Evolutionary conservation across 176 grass and related monocot species (phyloP), one percentile per base, ranked within the genome.

Genomic region (Carex littledalei): DNA sequence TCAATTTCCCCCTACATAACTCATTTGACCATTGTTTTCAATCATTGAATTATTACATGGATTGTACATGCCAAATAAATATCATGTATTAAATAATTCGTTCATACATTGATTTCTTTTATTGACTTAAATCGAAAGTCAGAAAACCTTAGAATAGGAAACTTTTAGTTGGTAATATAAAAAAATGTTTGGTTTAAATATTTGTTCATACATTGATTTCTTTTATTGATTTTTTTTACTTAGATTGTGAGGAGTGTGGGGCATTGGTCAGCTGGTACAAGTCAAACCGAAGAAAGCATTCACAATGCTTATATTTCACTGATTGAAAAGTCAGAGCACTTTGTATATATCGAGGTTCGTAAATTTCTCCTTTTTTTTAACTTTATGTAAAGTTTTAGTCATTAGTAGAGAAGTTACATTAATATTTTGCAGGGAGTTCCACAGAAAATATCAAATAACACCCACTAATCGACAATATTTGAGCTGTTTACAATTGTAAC

Each of bases 241-340:
- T 58, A 97, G 94, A 76, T 97, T 81, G 85, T 93, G 67, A 93
- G 94, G 90, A 97, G 94, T 86, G 89, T 90, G 61, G 89, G 89
- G 57, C 87, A 87, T 2, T 93, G 94, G 91, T 97, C 94, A 63
- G 91, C 91, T 59, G 94, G 94, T 78, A 96, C 89, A 83, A 87
- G 89, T 80, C 69, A 93, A 87, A 96, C 90, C 24, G 94, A 96
- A 93, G 94, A 90, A 82, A 96, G 94, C 69, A 93, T 96, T 89
- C 94, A 96, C 57, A 93, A 91, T 49, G 85, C 94, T 64, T 94
- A 92, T 80, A 81, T 91, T 89, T 90, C 83, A 89, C 88, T 92
- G 41, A 97, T 92, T 80, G 94, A 94, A 26, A 94, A 94, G 43
- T 87, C 92, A 49, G 88, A 97, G 81, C 87, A 90, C 86, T 97